Base-by-base conservation (phyloP, 768 basidiomycete species). In the Boletus vermiculosoides region DNA sequence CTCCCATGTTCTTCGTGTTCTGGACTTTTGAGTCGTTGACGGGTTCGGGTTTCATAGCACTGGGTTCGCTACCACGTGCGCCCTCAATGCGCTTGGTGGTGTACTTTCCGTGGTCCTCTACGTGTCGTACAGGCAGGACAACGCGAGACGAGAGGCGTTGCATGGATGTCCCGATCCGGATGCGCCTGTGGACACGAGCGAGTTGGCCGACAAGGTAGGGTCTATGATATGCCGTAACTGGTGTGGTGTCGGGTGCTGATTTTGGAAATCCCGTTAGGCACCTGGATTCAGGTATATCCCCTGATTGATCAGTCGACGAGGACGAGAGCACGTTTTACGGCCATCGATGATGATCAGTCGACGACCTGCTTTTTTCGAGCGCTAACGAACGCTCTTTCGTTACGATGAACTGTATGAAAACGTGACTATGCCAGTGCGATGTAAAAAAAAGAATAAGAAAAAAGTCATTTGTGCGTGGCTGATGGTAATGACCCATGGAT, bases 141-240 rank as follows among this genome's bases (percentile, higher is more conserved):
- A 90, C 55, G 73, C 77, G 5, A 73, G 73, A 10, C 73, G 87
- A 46, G 77, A 88, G 56, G 71, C 63, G 37, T 52, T 77, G 28
- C 77, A 86, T 60, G 88, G 88, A 3, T 77, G 70, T 52, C 78
- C 78, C 0, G 69, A 74, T 37, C 71, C 72, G 2, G 68, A 78
- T 58, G 75, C 75, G 1, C 76, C 73, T 18, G 83, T 90, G 3
- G 81, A 90, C 64, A 88, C 85, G 4, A 74, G 74, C 33, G 77
- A 83, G 60, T 67, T 87, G n/a, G 88, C 88, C 0, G 88, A 90
- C 64, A 78, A 85, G 75, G 87, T 87, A 5, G 1, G 40, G 34
- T 5, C 10, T 34, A 34, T 34, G 3, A 34, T 34, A 13, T 34
- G 13, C 13, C 15, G 15, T 36, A 15, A 36, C 15, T 6, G 6